phyloP scores from a whole-genome alignment of 2,329 filamentous ascomycete genomes.

The Cryoendolithus antarcticus region DNA sequence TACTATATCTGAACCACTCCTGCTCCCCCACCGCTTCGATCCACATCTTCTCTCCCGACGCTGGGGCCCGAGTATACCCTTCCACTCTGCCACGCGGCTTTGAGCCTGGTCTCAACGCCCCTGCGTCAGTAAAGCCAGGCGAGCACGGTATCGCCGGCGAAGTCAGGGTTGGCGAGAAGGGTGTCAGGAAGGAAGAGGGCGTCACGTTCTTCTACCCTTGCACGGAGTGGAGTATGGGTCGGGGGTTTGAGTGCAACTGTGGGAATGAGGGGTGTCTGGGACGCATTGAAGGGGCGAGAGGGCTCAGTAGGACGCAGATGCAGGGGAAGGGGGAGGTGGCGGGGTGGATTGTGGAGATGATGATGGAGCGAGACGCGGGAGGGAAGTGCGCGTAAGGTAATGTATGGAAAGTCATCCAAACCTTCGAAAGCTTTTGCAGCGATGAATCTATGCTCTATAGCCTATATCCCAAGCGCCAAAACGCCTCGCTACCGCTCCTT shows the following conservation, averaged over 20 bases:
- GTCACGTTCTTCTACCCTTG: conserved; percentile 39
- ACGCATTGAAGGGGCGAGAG: conserved; percentile 28
- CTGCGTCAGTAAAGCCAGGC: neutral
- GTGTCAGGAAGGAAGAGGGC: conserved; percentile 27
- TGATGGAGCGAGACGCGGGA: neutral
- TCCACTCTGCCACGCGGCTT: neutral
- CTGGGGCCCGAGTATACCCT: conserved; percentile 14
- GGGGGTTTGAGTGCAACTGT: conserved; percentile 33
- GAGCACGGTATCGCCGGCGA: conserved; percentile 6
- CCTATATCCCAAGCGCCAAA: too few species aligned
- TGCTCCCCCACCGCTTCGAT: conserved; percentile 42
- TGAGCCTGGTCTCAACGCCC: conserved; percentile 1
- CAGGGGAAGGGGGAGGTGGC: conserved; percentile 4
- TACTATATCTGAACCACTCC: conserved; percentile 47
- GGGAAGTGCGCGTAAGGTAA: too few species aligned
- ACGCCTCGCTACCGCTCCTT: too few species aligned
- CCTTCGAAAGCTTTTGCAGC: too few species aligned
- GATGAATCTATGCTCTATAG: too few species aligned
- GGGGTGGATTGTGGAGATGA: conserved; percentile 1
- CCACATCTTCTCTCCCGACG: conserved; percentile 30
- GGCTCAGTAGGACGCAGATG: conserved; percentile 22
- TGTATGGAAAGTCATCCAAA: too few species aligned
- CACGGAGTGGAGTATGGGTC: conserved; percentile 36
- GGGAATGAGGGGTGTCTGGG: conserved; percentile 25
- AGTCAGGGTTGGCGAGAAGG: conserved; percentile 21